Evolutionary conservation across 2,329 filamentous ascomycete genomes (phyloP).

Genomic region (Lachnellula cervina): DNA sequence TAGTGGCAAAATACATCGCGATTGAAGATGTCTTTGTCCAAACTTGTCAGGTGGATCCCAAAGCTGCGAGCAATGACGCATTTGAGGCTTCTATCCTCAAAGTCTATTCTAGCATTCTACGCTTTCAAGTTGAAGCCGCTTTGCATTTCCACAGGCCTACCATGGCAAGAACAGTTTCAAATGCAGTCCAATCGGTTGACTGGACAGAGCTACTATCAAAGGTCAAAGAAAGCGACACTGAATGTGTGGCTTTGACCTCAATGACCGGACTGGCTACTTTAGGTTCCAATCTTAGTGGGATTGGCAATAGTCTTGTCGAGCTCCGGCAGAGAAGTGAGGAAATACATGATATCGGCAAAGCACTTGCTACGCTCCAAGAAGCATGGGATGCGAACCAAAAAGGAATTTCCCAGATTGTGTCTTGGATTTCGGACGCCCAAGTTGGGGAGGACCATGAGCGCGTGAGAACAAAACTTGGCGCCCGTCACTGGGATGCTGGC

Average conservation of each 20-base stretch:
- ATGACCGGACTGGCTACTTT: constrained; percentile 1
- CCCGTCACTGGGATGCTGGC: not conserved
- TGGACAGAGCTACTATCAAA: constrained; percentile 6
- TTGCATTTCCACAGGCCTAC: constrained; percentile 7
- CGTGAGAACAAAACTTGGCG: constrained; percentile 2
- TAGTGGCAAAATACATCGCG: constrained; percentile 11
- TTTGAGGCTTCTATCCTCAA: constrained; percentile 4
- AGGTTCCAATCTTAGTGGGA: not conserved
- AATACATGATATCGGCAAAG: constrained; percentile 2
- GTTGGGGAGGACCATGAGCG: constrained; percentile 7
- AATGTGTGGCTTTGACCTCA: constrained; percentile 3
- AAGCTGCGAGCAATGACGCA: not conserved
- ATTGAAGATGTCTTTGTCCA: constrained; percentile 11
- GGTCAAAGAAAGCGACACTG: constrained; percentile 5
- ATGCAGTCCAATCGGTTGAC: constrained; percentile 7
- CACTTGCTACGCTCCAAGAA: constrained; percentile 2
- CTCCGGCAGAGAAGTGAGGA: constrained; percentile 5
- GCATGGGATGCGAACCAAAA: constrained; percentile 4
- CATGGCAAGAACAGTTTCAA: constrained; percentile 6
- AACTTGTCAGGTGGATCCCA: not conserved
- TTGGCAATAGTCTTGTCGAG: not conserved
- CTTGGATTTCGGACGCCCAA: constrained; percentile 8
- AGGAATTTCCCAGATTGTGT: not conserved
- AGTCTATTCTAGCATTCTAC: constrained; percentile 6
- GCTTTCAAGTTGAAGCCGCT: constrained; percentile 6